Base-by-base conservation (phyloP, 2,329 filamentous ascomycete species). In the Sporothrix brasiliensis region DNA sequence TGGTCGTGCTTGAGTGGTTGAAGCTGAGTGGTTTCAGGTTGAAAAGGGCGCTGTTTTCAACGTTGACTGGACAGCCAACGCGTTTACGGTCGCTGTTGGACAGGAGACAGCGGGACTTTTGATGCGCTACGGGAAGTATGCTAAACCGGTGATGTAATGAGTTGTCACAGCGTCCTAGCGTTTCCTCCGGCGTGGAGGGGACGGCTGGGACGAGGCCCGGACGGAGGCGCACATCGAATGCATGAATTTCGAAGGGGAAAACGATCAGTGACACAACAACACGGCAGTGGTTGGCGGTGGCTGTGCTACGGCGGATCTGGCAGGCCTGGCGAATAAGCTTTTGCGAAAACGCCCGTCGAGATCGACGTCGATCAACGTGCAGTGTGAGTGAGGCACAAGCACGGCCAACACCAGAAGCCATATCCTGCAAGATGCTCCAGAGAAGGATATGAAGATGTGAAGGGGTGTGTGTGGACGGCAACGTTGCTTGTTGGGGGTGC, bases 51-150 rank as follows among this genome's bases (percentile, higher is more conserved):
- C 47, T 16, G 16, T 58, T 54, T 30, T 54, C 58, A 21, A 52
- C 10, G 63, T 52, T 66, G 63, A 52, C 47, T 39, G 63, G 63
- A n/a, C 41, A 65, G 60, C 58, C 34, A 14, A 34, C 30, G 27
- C 27, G 13, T 9, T 13, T 4, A 58, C 11, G 16, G 24, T 7
- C 14, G n/a, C 44, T 50, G 61, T 65, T 65, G 61, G 61, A 65
- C 44, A 66, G 60, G 60, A 63, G 61, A 66, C 61, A 50, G 4
- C 6, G 61, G 24, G 30, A 34, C 44, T 44, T 61, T 44, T 11
- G 10, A 61, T 34, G 34, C 56, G 34, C 56, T 61, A 61, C 34
- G 56, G 56, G 24, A 44, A 9, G 14, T 27, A 21, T 14, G 21
- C 5, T 21, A 10, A 53, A 24, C 21, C 10, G 2, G n/a, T 13